A percentile compares a stretch with the other conserved stretches of the same genome.
Conservation (phyloP, 2,329 filamentous ascomycete genomes). For the Botryosphaeria dothidea region DNA sequence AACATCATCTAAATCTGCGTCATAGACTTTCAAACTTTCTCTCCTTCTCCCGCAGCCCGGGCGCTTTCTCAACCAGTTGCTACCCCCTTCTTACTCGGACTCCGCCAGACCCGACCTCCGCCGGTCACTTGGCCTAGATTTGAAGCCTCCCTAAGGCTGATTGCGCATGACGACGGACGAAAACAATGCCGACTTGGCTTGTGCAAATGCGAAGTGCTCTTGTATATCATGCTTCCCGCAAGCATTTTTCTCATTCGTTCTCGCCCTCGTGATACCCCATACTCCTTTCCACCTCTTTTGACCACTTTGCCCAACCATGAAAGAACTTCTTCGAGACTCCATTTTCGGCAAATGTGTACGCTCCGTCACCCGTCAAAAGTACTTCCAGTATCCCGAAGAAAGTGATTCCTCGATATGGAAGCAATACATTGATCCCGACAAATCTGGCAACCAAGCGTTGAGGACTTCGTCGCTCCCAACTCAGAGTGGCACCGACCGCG, state of each 20-base stretch:
- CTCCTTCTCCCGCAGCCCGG: too few species aligned
- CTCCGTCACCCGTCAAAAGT: conserved; percentile 38
- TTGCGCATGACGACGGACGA: background rate
- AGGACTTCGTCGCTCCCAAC: background rate
- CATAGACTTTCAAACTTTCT: background rate
- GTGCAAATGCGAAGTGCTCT: background rate
- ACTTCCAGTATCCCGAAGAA: conserved; percentile 50
- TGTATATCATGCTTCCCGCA: background rate
- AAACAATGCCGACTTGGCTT: too few species aligned
- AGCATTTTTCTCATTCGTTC: too few species aligned
- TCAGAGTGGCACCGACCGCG: background rate
- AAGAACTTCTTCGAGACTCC: conserved; percentile 47
- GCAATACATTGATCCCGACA: conserved; percentile 51
- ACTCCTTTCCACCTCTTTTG: background rate
- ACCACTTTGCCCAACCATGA: background rate
- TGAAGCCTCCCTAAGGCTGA: background rate
- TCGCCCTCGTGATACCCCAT: background rate
- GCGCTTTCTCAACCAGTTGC: background rate
- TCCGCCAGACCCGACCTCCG: background rate
- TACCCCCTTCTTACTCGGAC: background rate
- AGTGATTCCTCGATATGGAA: conserved; percentile 50
- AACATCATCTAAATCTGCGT: background rate
- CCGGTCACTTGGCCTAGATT: background rate
- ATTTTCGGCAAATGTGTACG: conserved; percentile 43
- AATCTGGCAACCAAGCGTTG: conserved; percentile 46